A percentile compares a stretch with the other conserved stretches of the same genome.
Conservation (phyloP, 1,284 basidiomycete genomes). For the Fomitopsis palustris region DNA sequence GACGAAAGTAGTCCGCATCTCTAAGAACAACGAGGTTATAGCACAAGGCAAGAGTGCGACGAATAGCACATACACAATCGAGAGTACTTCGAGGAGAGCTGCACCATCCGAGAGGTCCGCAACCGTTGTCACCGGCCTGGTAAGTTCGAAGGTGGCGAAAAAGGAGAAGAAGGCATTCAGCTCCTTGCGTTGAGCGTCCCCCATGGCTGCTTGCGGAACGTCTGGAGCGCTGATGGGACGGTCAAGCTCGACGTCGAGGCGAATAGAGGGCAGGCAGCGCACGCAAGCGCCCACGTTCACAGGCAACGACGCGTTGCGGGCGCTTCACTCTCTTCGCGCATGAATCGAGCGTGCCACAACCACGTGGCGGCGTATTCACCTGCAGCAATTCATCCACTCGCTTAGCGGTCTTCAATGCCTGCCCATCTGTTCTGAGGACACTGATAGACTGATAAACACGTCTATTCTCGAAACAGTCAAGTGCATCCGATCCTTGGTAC, state of each 20-base stretch:
- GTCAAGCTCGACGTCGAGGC: background rate
- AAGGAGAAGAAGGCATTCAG: slow-evolving; percentile 76
- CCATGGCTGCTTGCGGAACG: slow-evolving; percentile 7
- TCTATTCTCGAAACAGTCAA: too few species aligned
- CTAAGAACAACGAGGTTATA: slow-evolving; percentile 34
- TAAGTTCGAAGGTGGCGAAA: slow-evolving; percentile 69
- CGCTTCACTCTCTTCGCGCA: too few species aligned
- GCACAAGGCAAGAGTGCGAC: background rate
- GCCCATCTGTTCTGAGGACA: too few species aligned
- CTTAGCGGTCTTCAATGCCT: too few species aligned
- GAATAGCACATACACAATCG: slow-evolving; percentile 50
- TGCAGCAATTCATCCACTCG: too few species aligned
- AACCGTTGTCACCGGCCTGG: slow-evolving; percentile 54
- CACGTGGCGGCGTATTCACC: too few species aligned
- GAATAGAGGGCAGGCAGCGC: background rate
- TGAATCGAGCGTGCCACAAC: too few species aligned
- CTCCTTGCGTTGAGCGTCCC: slow-evolving; percentile 55
- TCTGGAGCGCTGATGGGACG: background rate
- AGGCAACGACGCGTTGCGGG: too few species aligned
- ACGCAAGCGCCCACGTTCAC: too few species aligned
- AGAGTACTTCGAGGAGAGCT: slow-evolving; percentile 68
- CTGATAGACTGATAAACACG: too few species aligned
- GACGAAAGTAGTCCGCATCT: slow-evolving; percentile 77
- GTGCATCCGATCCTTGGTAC: too few species aligned
- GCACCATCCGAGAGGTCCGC: slow-evolving; percentile 75